Evolutionary conservation across 805 yeast species (phyloP), one percentile per base, ranked within the genome.

Genomic region (Lipomyces chichibuensis): DNA sequence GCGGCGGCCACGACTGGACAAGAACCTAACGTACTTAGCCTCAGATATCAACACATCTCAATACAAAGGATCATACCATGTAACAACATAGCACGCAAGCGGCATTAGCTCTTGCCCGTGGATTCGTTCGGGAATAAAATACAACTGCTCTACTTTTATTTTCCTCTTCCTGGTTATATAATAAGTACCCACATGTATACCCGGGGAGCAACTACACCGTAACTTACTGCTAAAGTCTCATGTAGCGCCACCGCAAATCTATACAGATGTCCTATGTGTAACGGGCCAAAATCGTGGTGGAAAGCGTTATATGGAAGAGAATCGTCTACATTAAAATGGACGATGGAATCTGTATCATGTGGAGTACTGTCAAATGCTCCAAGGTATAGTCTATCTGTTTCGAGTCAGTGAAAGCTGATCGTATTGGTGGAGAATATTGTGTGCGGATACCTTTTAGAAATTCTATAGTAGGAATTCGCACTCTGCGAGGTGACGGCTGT

Each of bases 1-100:
- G 99, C 0, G 99, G 99, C 0, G 98, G 92, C 99, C 99, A 95
- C 14, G 92, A 88, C 77, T 95, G 99, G 20, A 95, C 94, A 63
- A 95, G 80, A 0, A 95, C 85, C 72, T 69, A 32, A 9, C 14
- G 14, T n/a, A 51, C 39, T 43, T 14, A 33, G 59, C 17, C 11
- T 46, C 49, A n/a, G n/a, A 37, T 11, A 58, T 23, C 33, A 39
- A 1, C 51, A 37, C 14, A 39, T 49, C 14, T 14, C 39, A n/a
- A 49, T 29, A 32, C 25, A 32, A 39, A n/a, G n/a, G n/a, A 14
- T 20, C 71, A 8, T 32, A 70, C 81, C 98, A 95, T 92, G 79
- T 95, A 95, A 75, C 98, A 92, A 71, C 97, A 91, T 61, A 95
- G 81, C 69, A 95, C 82, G 78, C 98, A 92, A 3, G 98, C 98